Base-by-base conservation (phyloP, 2,329 filamentous ascomycete species). In the Alternaria atra region DNA sequence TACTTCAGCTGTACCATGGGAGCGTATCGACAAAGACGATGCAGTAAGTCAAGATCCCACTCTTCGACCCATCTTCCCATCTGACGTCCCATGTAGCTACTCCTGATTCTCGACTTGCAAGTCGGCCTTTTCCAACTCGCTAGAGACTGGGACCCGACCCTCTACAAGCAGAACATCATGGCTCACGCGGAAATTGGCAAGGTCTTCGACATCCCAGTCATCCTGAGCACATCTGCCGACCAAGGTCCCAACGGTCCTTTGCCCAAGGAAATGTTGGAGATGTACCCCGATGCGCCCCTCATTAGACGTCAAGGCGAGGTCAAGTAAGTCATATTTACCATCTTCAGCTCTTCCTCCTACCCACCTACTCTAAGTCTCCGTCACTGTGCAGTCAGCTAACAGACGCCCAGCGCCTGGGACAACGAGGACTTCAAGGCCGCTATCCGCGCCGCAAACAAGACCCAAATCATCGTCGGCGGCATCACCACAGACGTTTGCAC, bases 401-500 rank as follows among this genome's bases (percentile, higher is more conserved):
- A 29, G 39, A 15, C 10, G n/a, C 2, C 9, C 52, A 77, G 74
- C 72, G 90, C 91, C 3, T 92, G 90, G 91, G 91, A 93, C 73
- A 92, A 91, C 68, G 67, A 83, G 3, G 86, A 90, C 0, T 92
- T 93, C 81, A 84, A 85, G 35, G 82, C 81, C 2, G 90, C 91
- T 2, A 83, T 93, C 62, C 79, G 84, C 64, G 89, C 89, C 2
- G 86, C 89, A 4, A 86, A 86, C 59, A 89, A 87, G 75, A 87
- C 84, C 30, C 91, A 93, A 75, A 81, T 93, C 69, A 90, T 93
- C 71, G 77, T 94, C 15, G 90, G 83, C 3, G 90, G 91, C 7
- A 91, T 93, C 69, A 85, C 87, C 2, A 93, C 91, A 0, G 91
- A 93, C 74, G 90, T 93, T 60, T 92, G 89, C 83, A 91, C 89